Conservation (phyloP, 768 basidiomycete genomes). For the Clitopilus passeckerianus region DNA sequence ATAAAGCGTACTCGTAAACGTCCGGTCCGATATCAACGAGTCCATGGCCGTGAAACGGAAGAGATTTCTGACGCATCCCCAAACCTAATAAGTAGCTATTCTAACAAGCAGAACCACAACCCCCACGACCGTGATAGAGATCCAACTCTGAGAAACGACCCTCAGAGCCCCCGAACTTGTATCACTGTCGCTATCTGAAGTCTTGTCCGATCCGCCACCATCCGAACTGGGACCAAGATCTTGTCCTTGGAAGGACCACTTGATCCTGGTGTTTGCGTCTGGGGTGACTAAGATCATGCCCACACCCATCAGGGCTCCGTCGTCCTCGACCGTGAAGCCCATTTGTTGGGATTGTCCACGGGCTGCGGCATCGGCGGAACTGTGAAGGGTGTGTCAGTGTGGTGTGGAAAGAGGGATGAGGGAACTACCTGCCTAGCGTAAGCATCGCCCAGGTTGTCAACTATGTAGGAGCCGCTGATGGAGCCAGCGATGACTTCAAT, state of each 20-base stretch:
- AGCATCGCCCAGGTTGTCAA: conserved; percentile 1
- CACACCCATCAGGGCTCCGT: background rate
- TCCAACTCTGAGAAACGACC: background rate
- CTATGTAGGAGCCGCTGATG: background rate
- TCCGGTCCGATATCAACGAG: no score
- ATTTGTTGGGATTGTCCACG: conserved; percentile 1
- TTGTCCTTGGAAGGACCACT: conserved; percentile 2
- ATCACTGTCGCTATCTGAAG: background rate
- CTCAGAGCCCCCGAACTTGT: background rate
- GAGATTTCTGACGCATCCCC: no score
- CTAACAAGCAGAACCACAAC: background rate
- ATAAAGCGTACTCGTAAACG: no score
- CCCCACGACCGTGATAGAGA: background rate
- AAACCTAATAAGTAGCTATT: background rate
- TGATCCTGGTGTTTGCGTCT: background rate
- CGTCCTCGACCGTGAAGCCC: background rate
- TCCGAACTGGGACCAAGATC: background rate
- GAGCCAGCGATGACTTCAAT: conserved; percentile 3
- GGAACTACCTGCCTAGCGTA: background rate
- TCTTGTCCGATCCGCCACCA: background rate
- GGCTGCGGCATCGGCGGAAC: background rate
- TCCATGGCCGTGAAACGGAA: no score
- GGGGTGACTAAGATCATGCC: background rate
- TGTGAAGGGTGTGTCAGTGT: background rate
- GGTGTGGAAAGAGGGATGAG: background rate